Percentiles rank a stretch among this genome's conserved stretches.
Evolutionary conservation across 805 yeast genomes (phyloP).

Genomic region (Cyberlindnera veronae): DNA sequence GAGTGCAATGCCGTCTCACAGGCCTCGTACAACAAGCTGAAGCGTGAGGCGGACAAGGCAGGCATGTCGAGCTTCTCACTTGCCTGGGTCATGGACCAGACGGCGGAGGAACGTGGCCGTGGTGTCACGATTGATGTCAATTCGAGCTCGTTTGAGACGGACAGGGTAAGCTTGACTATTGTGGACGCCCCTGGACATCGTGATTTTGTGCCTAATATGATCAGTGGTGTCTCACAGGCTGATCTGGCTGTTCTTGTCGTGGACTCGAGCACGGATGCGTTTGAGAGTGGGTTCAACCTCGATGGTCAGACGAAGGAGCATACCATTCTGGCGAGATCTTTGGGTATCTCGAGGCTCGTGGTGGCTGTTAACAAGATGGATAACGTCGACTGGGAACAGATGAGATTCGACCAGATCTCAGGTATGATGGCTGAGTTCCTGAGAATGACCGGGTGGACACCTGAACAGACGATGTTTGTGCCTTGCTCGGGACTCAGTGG

Average conservation of each 20-base stretch:
- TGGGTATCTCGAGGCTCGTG: conserved; percentile 83
- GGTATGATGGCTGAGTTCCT: conserved; percentile 77
- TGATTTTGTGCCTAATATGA: conserved; percentile 95
- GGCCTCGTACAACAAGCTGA: conserved; percentile 95
- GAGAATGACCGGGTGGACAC: conserved; percentile 83
- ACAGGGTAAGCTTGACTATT: conserved; percentile 84
- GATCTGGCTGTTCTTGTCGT: conserved; percentile 88
- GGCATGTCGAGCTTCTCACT: conserved; percentile 97
- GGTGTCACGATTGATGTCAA: conserved; percentile 96
- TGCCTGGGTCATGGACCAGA: conserved; percentile 96
- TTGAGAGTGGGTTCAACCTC: conserved; percentile 93
- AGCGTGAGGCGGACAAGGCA: conserved; percentile 96
- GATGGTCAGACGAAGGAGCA: conserved; percentile 96
- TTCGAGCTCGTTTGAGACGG: conserved; percentile 90
- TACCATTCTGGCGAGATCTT: conserved; percentile 85
- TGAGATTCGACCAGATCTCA: conserved; percentile 73
- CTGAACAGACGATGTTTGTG: conserved; percentile 79
- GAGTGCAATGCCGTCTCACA: conserved; percentile 97
- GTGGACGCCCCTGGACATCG: conserved; percentile 96
- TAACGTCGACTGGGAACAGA: conserved; percentile 83
- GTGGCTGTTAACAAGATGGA: conserved; percentile 96
- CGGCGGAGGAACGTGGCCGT: conserved; percentile 95
- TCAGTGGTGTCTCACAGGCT: conserved; percentile 93
- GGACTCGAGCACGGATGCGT: conserved; percentile 92
- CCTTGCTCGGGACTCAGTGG: conserved; percentile 93